Evolutionary conservation across 2,329 filamentous ascomycete species (phyloP), one percentile per base, ranked within the genome.

Genomic region (Pseudogymnoascus sp.): DNA sequence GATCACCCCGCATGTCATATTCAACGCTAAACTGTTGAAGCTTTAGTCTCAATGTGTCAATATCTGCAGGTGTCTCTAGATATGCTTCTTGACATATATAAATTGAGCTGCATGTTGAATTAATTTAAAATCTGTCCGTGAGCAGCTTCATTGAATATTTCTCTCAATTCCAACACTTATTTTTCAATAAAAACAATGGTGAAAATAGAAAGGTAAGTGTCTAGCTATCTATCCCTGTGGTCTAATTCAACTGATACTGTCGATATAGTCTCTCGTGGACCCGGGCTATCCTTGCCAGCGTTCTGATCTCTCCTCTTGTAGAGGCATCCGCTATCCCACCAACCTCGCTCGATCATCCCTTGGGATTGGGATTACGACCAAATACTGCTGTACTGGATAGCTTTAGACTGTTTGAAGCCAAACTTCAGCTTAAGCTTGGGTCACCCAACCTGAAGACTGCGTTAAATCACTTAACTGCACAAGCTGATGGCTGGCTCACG

Each of bases 401-500:
- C 12, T 37, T 28, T 16, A 37, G 61, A 34, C 43, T 64, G 6
- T 28, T 63, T 11, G 49, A 63, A 46, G 53, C 63, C n/a, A 64
- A 63, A 11, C n/a, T 43, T 12, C 43, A 34, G 14, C 61, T 63
- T 12, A 43, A 38, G 16, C 34, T 43, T n/a, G 61, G 63, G 21
- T 14, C 1, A 16, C 21, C 61, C 2, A 25, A 46, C 8, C 18
- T 21, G 8, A 21, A 42, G 9, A n/a, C 46, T 14, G 23, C 23
- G 14, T 37, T 61, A 7, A 14, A 8, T 60, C 42, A n/a, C 28
- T 31, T 60, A 36, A 40, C 38, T 49, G 61, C 37, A 34, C 61
- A 63, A 40, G 46, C 61, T 21, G 63, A 64, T 31, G 43, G n/a
- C 8, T 72, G 70, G 69, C 65, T 72, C 6, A 31, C 40, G 8